phyloP scores from a whole-genome alignment of 306 rosid genomes.

The Cicer arietinum region DNA sequence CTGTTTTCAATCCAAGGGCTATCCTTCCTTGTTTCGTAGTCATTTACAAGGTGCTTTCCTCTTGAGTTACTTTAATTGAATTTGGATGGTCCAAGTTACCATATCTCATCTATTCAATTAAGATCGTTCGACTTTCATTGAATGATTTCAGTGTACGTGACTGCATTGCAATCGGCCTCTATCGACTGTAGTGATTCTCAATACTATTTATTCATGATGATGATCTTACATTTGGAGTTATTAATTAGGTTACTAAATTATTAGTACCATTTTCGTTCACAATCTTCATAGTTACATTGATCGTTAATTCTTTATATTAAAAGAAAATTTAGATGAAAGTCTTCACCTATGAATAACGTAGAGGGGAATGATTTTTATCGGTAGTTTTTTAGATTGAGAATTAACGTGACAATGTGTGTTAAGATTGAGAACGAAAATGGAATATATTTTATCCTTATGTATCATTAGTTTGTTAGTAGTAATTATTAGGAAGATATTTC shows the following conservation, averaged over 20 bases:
- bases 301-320: background rate
- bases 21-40: slow-evolving; percentile 96
- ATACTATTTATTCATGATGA: background rate
- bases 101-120: no score
- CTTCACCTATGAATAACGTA: slow-evolving; percentile 10
- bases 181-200: no score
- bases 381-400: background rate
- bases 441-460: background rate
- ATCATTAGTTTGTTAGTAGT: background rate
- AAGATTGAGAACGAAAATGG: slow-evolving; percentile 30
- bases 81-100: no score
- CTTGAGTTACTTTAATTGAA: no score
- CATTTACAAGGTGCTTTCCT: slow-evolving; percentile 60
- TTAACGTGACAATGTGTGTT: slow-evolving; percentile 14
- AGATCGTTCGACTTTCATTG: no score
- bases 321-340: background rate
- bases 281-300: slow-evolving; percentile 18
- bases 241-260: background rate
- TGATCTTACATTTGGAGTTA: background rate
- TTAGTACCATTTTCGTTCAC: slow-evolving; percentile 11
- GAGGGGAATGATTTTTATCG: background rate
- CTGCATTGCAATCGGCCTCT: no score
- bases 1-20: slow-evolving; percentile 82
- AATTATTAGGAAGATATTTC: background rate
- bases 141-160: no score